Evolutionary conservation across 352 stramenopile species (phyloP), one percentile per base, ranked within the genome.

Genomic region (Phytophthora aleatoria): DNA sequence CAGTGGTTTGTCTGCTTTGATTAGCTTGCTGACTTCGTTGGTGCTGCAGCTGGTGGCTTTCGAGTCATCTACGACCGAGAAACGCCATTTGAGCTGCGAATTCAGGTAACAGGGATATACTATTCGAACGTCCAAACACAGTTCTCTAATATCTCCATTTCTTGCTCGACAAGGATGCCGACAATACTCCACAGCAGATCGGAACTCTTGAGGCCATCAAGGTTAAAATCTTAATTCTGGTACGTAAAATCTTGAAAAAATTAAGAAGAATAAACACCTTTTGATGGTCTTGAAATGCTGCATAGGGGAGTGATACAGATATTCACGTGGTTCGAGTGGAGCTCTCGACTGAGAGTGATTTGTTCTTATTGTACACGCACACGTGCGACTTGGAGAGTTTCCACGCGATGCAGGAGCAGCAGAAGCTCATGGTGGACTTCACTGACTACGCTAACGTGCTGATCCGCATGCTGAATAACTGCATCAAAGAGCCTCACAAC

Each of bases 361-460:
- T 98, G 15, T 98, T 98, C 64, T 98, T 98, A 62, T 79, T 98
- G 57, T 98, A 98, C 64, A 83, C 77, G 31, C 92, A 98, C 76
- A 84, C 81, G 3, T 95, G 91, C 57, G 90, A 98, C 68, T 69
- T 81, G 47, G 76, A 92, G 36, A 89, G 76, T 12, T 98, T 98
- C 61, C 80, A 89, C 44, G 70, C 85, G 9, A 97, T 98, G 79
- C 92, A 98, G 62, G 91, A 98, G 55, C 88, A 98, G 67, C 94
- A 98, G 61, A 97, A 98, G 61, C 88, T 98, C 44, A 98, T 98
- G 90, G 91, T 98, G 48, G 94, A 98, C 49, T 98, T 98, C 63
- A 74, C 83, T 11, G 93, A 98, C 68, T 98, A 98, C 70, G 83
- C 91, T 15, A 97, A 96, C 57, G 90, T 98, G 42, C 80, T 98